These are phyloP conservation scores for Dactylorhiza incarnata DNA, from an alignment of 106 monocot species.

Conservation along the genomic window DNA sequence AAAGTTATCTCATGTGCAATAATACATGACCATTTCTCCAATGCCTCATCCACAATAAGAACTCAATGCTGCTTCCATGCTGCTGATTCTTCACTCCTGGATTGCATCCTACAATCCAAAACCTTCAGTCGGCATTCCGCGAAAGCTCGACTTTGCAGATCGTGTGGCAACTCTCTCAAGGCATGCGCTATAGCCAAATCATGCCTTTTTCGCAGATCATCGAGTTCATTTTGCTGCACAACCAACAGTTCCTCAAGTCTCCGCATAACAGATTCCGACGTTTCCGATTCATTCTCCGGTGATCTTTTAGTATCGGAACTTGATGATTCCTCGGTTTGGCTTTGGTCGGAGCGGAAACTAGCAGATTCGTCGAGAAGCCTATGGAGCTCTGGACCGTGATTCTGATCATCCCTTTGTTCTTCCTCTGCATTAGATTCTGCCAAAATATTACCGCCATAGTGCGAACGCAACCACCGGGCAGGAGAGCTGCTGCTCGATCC, in stretches of 20 bases:
- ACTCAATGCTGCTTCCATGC: neutral
- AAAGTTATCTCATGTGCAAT: neutral
- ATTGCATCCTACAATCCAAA: neutral
- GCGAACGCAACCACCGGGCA: slow-evolving; percentile 1
- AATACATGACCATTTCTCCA: neutral
- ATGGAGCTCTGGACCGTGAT: neutral
- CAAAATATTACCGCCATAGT: slow-evolving; percentile 3
- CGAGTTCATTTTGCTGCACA: slow-evolving; percentile 48
- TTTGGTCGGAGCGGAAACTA: too few relatives aligned
- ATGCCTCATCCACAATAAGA: neutral
- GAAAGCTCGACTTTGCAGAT: slow-evolving; percentile 22
- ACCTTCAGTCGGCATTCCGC: slow-evolving; percentile 19
- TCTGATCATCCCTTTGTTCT: neutral
- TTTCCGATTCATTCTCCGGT: slow-evolving; percentile 15
- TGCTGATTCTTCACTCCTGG: neutral
- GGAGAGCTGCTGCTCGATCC: slow-evolving; percentile 16
- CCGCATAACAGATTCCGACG: slow-evolving; percentile 12
- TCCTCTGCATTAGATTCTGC: neutral
- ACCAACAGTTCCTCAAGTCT: slow-evolving; percentile 26
- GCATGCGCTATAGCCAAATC: slow-evolving; percentile 23
- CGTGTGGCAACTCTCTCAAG: slow-evolving; percentile 35
- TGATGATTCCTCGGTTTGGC: neutral
- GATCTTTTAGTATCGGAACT: neutral
- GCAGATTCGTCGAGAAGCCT: neutral
- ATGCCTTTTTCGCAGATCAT: slow-evolving; percentile 49